Percentiles rank a stretch among this genome's conserved stretches.
These are phyloP conservation scores for Gossypium stocksii DNA, from an alignment of 345 rosid species.

Conservation along the genomic window DNA sequence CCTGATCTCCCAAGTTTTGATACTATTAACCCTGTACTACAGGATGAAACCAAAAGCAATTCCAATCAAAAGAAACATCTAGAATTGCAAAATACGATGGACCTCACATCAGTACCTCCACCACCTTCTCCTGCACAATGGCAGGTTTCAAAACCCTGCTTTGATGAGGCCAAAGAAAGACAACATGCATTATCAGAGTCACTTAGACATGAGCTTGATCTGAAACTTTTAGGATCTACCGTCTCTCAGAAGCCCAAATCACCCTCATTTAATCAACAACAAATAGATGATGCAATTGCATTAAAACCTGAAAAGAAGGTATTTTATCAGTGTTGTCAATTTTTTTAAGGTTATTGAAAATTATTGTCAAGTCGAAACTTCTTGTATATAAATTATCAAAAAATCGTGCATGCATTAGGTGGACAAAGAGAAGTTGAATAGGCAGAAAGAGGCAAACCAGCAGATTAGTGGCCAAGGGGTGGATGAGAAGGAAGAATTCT, in stretches of 20 bases:
- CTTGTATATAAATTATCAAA: conserved; percentile 16
- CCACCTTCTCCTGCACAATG: conserved; percentile 80
- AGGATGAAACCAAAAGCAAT: conserved; percentile 23
- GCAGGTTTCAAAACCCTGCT: conserved; percentile 40
- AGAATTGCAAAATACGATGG: conserved; percentile 30
- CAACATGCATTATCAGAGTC: conserved; percentile 30
- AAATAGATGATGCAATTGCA: conserved; percentile 22
- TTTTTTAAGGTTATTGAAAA: not conserved
- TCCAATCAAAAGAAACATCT: conserved; percentile 18
- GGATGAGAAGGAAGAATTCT: conserved; percentile 71
- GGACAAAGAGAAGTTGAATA: conserved; percentile 41
- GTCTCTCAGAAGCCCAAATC: conserved; percentile 30
- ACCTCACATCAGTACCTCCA: conserved; percentile 52
- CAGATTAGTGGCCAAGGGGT: conserved; percentile 30
- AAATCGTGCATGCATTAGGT: conserved; percentile 28
- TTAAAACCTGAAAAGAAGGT: conserved; percentile 48
- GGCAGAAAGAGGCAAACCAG: conserved; percentile 33
- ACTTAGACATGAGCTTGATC: conserved; percentile 31
- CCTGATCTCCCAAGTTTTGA: conserved; percentile 61
- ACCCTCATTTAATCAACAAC: conserved; percentile 34
- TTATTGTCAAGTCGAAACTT: conserved; percentile 6
- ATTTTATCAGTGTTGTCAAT: not conserved
- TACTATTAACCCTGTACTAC: conserved; percentile 31
- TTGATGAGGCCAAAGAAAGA: conserved; percentile 33
- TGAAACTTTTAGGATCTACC: conserved; percentile 25